A percentile compares a stretch with the other conserved stretches of the same genome.
phyloP scores from a whole-genome alignment of 148 eudicot genomes.

The Vaccinium myrtillus region DNA sequence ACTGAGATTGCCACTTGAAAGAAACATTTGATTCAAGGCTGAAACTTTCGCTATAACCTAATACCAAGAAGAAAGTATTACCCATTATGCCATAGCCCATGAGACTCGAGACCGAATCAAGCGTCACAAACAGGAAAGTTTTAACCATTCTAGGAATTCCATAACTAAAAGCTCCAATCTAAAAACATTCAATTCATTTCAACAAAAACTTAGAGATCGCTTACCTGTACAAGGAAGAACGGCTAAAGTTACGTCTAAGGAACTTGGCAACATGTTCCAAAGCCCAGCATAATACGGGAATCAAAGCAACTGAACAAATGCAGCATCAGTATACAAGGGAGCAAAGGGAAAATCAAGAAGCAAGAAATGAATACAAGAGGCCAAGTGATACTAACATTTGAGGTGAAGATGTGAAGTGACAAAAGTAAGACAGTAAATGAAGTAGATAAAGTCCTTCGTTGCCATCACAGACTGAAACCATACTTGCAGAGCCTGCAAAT shows the following conservation, averaged over 20 bases:
- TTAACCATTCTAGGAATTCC: neutral
- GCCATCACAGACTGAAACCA: slow-evolving; percentile 89
- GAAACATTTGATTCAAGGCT: neutral
- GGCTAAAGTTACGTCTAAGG: slow-evolving; percentile 81
- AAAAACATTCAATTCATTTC: neutral
- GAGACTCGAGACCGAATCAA: neutral
- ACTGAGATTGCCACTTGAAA: neutral
- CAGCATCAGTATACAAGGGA: slow-evolving; percentile 7
- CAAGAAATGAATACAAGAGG: neutral
- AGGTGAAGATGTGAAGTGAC: slow-evolving; percentile 77
- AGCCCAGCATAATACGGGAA: slow-evolving; percentile 79
- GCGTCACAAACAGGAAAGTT: neutral
- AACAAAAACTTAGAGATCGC: slow-evolving; percentile 6
- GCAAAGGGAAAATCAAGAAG: slow-evolving; percentile 5
- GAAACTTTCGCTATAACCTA: neutral
- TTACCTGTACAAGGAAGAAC: slow-evolving; percentile 81
- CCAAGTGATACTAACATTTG: slow-evolving; percentile 58
- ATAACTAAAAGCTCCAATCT: neutral
- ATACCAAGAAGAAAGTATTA: neutral
- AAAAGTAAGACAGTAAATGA: slow-evolving; percentile 82
- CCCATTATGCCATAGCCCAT: neutral
- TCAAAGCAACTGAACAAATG: slow-evolving; percentile 73
- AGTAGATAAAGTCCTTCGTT: slow-evolving; percentile 84
- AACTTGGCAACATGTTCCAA: slow-evolving; percentile 90
- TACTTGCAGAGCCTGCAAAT: slow-evolving; percentile 78